phyloP scores from a whole-genome alignment of 306 rosid genomes.

The Sophora flavescens region DNA sequence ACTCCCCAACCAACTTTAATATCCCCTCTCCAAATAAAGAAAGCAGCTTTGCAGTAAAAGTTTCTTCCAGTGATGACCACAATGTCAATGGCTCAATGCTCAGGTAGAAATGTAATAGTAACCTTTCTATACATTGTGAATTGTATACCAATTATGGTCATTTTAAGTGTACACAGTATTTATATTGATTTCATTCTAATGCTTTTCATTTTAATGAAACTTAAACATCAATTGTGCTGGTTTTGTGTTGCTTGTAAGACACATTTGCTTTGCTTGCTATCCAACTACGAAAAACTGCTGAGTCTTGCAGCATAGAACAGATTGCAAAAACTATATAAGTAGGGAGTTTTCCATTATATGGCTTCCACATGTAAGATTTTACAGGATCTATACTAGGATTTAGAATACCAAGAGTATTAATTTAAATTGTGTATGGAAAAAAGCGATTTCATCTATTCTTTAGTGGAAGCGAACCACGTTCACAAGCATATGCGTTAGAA shows the following conservation, averaged over 20 bases:
- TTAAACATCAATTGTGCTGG: constrained; percentile 12
- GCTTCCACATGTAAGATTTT: neutral
- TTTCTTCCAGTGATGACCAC: constrained; percentile 4
- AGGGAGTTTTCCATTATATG: constrained; percentile 26
- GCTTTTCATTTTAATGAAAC: constrained; percentile 1
- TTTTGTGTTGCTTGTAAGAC: constrained; percentile 16
- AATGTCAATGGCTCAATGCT: constrained; percentile 7
- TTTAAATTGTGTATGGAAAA: no score
- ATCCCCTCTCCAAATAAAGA: neutral
- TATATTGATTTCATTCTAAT: constrained; percentile 8
- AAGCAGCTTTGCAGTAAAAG: neutral
- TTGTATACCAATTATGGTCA: neutral
- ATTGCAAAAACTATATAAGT: constrained; percentile 11
- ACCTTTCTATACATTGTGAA: neutral
- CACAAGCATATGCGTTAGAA: no score
- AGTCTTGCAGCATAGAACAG: constrained; percentile 1
- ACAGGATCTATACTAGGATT: no score
- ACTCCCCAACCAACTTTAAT: constrained; percentile 30
- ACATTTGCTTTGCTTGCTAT: constrained; percentile 8
- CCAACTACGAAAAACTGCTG: neutral
- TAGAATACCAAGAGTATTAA: no score
- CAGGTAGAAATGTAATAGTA: neutral
- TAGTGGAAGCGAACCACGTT: no score
- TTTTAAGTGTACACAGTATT: neutral
- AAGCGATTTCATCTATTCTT: no score